Evolutionary conservation across 768 basidiomycete genomes (phyloP).

Genomic region (Gloeopeniophorella convolvens): DNA sequence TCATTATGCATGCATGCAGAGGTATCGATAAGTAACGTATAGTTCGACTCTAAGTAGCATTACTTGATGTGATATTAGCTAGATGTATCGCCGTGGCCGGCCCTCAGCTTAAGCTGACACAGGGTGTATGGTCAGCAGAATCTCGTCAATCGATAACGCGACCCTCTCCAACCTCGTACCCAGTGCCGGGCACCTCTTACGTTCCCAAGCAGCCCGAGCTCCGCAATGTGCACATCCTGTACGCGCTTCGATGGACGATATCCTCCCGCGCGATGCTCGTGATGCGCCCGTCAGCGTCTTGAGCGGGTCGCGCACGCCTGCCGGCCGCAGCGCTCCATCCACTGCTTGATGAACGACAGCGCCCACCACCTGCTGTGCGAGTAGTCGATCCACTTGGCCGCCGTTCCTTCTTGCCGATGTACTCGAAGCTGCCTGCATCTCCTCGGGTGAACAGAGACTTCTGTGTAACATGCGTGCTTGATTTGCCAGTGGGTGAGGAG

Average conservation of each 20-base stretch:
- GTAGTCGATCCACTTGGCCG: slow-evolving; percentile 27
- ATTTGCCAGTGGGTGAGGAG: slow-evolving; percentile 90
- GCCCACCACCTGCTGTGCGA: slow-evolving; percentile 37
- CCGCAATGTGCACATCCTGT: slow-evolving; percentile 25
- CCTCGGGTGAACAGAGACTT: slow-evolving; percentile 40
- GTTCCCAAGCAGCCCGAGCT: slow-evolving; percentile 25
- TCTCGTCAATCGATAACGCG: slow-evolving; percentile 24
- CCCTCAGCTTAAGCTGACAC: slow-evolving; percentile 1
- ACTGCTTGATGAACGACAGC: slow-evolving; percentile 34
- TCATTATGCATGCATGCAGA: too few relatives aligned
- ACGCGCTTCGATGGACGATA: slow-evolving; percentile 7
- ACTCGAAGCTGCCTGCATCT: slow-evolving; percentile 39
- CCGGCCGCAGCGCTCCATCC: slow-evolving; percentile 25
- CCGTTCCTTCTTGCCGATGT: slow-evolving; percentile 34
- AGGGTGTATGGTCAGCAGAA: slow-evolving; percentile 22
- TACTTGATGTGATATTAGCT: too few relatives aligned
- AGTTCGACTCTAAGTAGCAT: not conserved
- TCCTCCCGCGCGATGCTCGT: slow-evolving; percentile 19
- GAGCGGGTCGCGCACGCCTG: slow-evolving; percentile 26
- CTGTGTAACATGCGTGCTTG: slow-evolving; percentile 58
- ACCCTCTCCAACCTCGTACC: slow-evolving; percentile 26
- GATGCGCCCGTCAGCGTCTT: slow-evolving; percentile 24
- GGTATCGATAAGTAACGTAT: not conserved
- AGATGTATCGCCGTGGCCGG: not conserved
- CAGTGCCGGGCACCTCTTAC: slow-evolving; percentile 12